Percentiles rank a stretch among this genome's conserved stretches.
Evolutionary conservation across 805 yeast species (phyloP).

Genomic region (Sugiyamaella chiloensis): DNA sequence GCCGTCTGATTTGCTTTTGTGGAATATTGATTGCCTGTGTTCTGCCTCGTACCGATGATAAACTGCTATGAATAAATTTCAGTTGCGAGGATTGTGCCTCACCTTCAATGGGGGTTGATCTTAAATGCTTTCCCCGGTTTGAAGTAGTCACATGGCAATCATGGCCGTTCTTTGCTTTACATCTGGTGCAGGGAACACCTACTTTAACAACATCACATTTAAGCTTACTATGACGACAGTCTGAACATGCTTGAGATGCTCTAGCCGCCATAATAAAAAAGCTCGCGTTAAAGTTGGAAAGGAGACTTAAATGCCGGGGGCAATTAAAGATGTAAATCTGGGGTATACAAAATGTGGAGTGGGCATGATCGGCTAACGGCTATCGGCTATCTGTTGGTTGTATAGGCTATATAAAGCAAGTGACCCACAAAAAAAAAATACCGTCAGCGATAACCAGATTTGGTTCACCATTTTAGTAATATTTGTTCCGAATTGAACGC

Average conservation of each 20-base stretch:
- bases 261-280: not conserved
- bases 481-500: too few species aligned
- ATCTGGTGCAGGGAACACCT: slow-evolving; percentile 17
- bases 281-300: too few species aligned
- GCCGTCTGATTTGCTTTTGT: too few species aligned
- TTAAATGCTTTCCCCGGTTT: not conserved
- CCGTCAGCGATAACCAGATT: too few species aligned
- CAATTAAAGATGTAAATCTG: too few species aligned
- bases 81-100: not conserved
- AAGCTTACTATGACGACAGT: slow-evolving; percentile 14
- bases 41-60: not conserved
- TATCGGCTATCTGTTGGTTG: too few species aligned
- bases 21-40: not conserved
- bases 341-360: too few species aligned
- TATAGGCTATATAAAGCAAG: too few species aligned
- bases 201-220: slow-evolving; percentile 13
- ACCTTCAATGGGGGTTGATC: not conserved
- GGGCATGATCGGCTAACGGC: too few species aligned
- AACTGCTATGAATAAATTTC: not conserved
- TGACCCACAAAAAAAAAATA: too few species aligned
- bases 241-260: slow-evolving; percentile 12
- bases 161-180: not conserved
- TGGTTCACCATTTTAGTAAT: too few species aligned
- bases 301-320: too few species aligned
- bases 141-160: slow-evolving; percentile 11